Conservation (phyloP, 345 rosid genomes). For the Psidium friedrichsthalianum region DNA sequence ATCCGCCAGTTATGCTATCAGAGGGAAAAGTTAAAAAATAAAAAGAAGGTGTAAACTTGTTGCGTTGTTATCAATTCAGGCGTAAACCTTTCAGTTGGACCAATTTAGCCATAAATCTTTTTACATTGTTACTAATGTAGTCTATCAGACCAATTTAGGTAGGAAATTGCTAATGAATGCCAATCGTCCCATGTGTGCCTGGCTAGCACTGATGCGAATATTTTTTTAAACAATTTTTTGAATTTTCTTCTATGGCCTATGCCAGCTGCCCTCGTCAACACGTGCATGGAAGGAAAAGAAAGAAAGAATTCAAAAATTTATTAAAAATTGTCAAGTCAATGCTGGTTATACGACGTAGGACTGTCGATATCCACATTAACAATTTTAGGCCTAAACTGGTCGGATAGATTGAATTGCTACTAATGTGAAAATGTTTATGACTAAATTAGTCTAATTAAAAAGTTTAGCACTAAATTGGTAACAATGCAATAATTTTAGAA, state of each 20-base stretch:
- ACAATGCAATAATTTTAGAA: accelerated
- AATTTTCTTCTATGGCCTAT: too few species aligned
- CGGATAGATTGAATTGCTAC: too few species aligned
- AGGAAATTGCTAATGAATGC: too few species aligned
- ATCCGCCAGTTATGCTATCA: neutral
- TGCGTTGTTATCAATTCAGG: accelerated
- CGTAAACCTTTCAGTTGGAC: accelerated
- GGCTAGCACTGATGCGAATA: too few species aligned
- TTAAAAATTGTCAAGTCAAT: neutral
- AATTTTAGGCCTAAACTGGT: too few species aligned
- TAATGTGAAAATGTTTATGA: accelerated
- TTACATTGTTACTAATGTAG: accelerated
- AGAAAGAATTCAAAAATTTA: neutral
- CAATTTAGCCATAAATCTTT: accelerated
- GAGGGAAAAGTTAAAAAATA: too few species aligned
- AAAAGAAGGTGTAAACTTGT: neutral
- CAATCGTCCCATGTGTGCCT: too few species aligned
- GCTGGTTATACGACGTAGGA: too few species aligned
- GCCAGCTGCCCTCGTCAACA: too few species aligned
- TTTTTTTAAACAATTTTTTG: neutral
- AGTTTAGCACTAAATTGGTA: neutral
- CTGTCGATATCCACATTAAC: too few species aligned
- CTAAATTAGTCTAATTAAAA: neutral
- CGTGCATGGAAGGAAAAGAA: too few species aligned
- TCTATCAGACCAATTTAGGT: accelerated